Base-by-base conservation (phyloP, 1,139 yeast genomes). In the Zygosaccharomyces sapae region DNA sequence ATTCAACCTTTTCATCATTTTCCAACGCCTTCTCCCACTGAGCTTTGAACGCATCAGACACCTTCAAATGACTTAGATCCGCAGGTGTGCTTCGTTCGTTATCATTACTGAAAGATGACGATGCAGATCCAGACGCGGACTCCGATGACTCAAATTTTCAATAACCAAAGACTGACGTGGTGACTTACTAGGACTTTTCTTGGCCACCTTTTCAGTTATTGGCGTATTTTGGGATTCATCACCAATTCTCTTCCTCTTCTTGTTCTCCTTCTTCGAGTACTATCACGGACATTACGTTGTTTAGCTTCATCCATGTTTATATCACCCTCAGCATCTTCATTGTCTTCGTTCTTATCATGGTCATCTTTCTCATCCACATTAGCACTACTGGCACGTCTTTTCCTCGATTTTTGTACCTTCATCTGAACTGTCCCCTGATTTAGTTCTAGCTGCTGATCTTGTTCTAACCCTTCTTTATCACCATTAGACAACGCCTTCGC, bases 41-140 rank as follows among this genome's bases (percentile, higher is more conserved):
- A 27, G 59, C 53, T 2, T 65, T 63, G 51, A 63, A 62, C 2
- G 60, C 43, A 25, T 41, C 45, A n/a, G 48, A 43, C 12, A 48
- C 47, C 29, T 43, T 43, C 38, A 48, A 38, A 9, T 39, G 36
- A 8, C 43, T 24, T 19, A 37, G 10, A 39, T 39, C 35, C 6
- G 34, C 20, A 8, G 35, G 29, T 5, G 27, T 20, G 24, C 24
- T n/a, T n/a, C n/a, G 5, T 13, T 42, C 18, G 33, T 29, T 6
- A 31, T 20, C n/a, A 19, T 48, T 48, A 24, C 40, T 46, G 33
- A 46, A 34, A 8, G 52, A 50, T 3, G 52, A 43, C 31, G 49
- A 51, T 6, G 47, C 45, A 6, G 50, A 25, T n/a, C 49, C 44
- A 1, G 51, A 41, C 3, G 40, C 22, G 5, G 52, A 48, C 7